Conservation (phyloP, 495 filamentous ascomycete species). For the Cenococcum geophilum region DNA sequence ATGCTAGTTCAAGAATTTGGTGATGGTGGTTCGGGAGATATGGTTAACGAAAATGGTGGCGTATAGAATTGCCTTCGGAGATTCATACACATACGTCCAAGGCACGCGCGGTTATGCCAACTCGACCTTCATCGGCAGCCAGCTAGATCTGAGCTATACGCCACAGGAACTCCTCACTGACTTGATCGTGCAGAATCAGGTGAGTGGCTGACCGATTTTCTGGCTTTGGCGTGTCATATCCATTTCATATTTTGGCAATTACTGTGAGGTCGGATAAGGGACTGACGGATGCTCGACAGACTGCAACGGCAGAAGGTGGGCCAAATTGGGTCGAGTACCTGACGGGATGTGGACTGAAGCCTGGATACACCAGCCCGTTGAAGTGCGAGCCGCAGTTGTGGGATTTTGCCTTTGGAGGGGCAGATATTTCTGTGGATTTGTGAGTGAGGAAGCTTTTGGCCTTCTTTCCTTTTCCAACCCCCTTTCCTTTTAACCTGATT, state of each 20-base stretch:
- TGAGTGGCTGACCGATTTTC: conserved; percentile 41
- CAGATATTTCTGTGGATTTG: conserved; percentile 37
- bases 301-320: no score
- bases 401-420: conserved; percentile 53
- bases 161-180: conserved; percentile 41
- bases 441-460: no score
- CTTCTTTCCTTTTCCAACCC: no score
- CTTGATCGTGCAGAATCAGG: conserved; percentile 49
- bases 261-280: no score
- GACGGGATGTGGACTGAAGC: conserved; percentile 37
- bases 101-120: conserved; percentile 45
- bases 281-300: no score
- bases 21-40: no score
- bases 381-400: conserved; percentile 45
- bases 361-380: conserved; percentile 38
- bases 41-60: no score
- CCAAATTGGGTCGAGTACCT: no score
- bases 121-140: conserved; percentile 48
- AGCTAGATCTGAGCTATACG: conserved; percentile 40
- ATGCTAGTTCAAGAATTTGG: no score
- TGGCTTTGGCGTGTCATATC: no score
- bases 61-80: conserved; percentile 44
- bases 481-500: no score
- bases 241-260: no score
- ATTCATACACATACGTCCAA: conserved; percentile 52